A percentile compares a stretch with the other conserved stretches of the same genome.
Evolutionary conservation across 805 yeast species (phyloP).

Genomic region (Kodamaea laetipori): DNA sequence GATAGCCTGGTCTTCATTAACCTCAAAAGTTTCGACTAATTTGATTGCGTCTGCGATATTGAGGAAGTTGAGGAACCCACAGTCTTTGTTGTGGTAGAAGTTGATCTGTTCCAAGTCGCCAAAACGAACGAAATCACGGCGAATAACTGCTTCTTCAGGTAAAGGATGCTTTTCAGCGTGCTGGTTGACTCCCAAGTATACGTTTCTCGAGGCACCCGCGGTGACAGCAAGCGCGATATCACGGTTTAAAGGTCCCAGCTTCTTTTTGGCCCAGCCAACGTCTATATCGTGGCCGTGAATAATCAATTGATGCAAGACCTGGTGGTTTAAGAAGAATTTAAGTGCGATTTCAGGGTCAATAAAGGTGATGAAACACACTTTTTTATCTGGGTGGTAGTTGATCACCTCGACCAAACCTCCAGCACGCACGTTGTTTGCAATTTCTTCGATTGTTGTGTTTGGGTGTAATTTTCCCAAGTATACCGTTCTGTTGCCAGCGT

Average conservation of each 20-base stretch:
- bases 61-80: conserved; percentile 75
- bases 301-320: conserved; percentile 55
- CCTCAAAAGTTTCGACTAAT: conserved; percentile 60
- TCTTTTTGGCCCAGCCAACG: conserved; percentile 72
- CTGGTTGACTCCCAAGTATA: conserved; percentile 65
- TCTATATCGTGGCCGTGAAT: conserved; percentile 63
- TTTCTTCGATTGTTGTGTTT: conserved; percentile 66
- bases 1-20: conserved; percentile 12
- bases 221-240: conserved; percentile 64
- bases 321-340: conserved; percentile 62
- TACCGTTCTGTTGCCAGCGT: conserved; percentile 62
- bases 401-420: conserved; percentile 71
- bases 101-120: conserved; percentile 80
- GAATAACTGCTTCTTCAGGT: conserved; percentile 49
- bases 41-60: conserved; percentile 64
- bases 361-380: conserved; percentile 70
- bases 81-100: conserved; percentile 64
- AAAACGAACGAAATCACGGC: conserved; percentile 61
- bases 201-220: conserved; percentile 75
- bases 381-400: conserved; percentile 52
- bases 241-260: conserved; percentile 62
- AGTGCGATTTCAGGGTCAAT: conserved; percentile 65
- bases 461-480: conserved; percentile 69
- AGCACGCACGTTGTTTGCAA: conserved; percentile 72
- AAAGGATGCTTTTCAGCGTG: conserved; percentile 16